Conservation (phyloP, 768 basidiomycete genomes). For the Termitomyces heimii region DNA sequence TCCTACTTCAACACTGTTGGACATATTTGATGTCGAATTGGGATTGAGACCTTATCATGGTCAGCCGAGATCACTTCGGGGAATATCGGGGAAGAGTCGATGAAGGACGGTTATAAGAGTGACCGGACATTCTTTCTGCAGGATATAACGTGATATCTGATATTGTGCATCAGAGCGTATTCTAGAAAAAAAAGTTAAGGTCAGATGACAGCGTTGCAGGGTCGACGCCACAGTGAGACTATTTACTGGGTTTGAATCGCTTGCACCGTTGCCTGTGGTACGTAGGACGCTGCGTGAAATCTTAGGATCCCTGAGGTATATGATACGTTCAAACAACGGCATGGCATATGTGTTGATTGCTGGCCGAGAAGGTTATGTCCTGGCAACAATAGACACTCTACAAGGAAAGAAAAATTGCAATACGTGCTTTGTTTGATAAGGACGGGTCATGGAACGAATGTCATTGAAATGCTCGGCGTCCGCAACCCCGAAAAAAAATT, state of each 20-base stretch:
- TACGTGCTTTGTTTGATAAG: too few species aligned
- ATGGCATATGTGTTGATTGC: background rate
- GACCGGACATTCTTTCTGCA: background rate
- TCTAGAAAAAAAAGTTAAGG: background rate
- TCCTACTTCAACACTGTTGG: background rate
- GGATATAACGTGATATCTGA: background rate
- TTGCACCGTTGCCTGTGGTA: background rate
- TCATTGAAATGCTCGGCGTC: background rate
- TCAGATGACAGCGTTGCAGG: background rate
- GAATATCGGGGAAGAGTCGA: background rate
- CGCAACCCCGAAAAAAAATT: background rate
- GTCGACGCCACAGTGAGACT: background rate
- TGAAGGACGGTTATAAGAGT: background rate
- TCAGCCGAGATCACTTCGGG: background rate
- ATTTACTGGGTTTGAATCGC: background rate
- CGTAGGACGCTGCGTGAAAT: background rate
- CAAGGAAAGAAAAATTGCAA: too few species aligned
- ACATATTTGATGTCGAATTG: background rate
- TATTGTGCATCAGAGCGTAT: background rate
- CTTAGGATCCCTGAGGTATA: background rate
- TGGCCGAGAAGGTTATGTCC: too few species aligned
- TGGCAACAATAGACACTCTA: too few species aligned
- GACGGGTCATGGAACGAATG: background rate
- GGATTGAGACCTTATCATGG: background rate
- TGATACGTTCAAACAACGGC: background rate